A percentile compares a stretch with the other conserved stretches of the same genome.
phyloP scores from a whole-genome alignment of 23 red algal genomes.

The Gracilaria domingensis region DNA sequence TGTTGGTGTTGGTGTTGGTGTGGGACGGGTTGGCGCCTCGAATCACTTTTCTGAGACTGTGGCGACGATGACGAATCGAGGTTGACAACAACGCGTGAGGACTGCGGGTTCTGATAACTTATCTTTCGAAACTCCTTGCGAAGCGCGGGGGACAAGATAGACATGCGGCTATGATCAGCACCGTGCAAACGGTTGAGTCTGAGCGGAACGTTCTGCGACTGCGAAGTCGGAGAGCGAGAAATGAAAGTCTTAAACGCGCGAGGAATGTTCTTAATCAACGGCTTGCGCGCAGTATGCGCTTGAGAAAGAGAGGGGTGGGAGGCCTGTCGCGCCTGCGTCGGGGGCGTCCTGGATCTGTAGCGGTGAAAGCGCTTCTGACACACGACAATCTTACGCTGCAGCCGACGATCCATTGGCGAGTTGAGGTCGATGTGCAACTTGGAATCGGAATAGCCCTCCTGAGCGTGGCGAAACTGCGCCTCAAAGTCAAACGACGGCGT shows the following conservation, averaged over 20 bases:
- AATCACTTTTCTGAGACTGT: not conserved
- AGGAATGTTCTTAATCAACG: constrained; percentile 25
- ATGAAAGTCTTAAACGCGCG: constrained; percentile 35
- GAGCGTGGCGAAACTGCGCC: constrained; percentile 53
- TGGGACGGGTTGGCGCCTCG: not conserved
- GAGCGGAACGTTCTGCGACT: not conserved
- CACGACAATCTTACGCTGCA: constrained; percentile 27
- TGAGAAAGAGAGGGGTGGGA: not conserved
- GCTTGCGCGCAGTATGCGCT: not conserved
- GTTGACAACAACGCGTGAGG: constrained; percentile 2
- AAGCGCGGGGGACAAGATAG: constrained; percentile 30
- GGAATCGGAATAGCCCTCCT: constrained; percentile 39
- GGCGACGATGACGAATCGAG: not conserved
- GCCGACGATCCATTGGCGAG: not conserved
- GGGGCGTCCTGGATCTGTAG: constrained; percentile 13
- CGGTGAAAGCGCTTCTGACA: constrained; percentile 39
- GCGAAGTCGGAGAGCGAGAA: constrained; percentile 13
- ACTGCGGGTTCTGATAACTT: constrained; percentile 25
- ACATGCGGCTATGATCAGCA: constrained; percentile 35
- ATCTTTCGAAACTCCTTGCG: constrained; percentile 52
- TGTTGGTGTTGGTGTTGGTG: not conserved
- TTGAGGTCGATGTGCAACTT: not conserved
- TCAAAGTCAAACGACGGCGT: constrained; percentile 35
- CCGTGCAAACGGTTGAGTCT: constrained; percentile 50
- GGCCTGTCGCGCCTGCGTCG: not conserved